These are phyloP conservation scores for Arabis alpina DNA, from an alignment of 345 rosid species.

Conservation along the genomic window DNA sequence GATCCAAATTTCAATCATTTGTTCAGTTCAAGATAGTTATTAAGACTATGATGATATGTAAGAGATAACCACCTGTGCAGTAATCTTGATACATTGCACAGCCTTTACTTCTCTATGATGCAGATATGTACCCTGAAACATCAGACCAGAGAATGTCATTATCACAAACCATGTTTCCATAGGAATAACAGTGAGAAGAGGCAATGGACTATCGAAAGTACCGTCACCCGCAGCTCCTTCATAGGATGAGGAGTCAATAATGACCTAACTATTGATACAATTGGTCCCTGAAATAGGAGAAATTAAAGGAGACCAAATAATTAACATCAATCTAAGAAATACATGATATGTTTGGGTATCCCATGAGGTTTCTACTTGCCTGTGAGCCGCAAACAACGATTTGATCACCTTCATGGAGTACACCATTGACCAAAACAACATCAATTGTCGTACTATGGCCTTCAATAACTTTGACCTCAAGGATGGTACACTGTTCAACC, in stretches of 20 bases:
- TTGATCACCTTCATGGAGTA: slow-evolving; percentile 91
- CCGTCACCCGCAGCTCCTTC: slow-evolving; percentile 97
- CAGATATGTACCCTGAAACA: slow-evolving; percentile 77
- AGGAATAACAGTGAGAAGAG: slow-evolving; percentile 12
- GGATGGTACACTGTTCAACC: slow-evolving; percentile 78
- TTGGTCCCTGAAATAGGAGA: slow-evolving; percentile 69
- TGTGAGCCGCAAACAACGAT: slow-evolving; percentile 95
- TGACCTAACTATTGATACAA: slow-evolving; percentile 83
- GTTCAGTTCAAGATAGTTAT: slow-evolving; percentile 1
- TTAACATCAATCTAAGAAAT: slow-evolving; percentile 7
- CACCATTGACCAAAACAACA: slow-evolving; percentile 90
- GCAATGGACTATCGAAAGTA: slow-evolving; percentile 31
- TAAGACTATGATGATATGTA: not conserved
- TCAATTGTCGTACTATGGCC: slow-evolving; percentile 95
- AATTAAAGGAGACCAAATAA: slow-evolving; percentile 5
- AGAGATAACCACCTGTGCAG: slow-evolving; percentile 70
- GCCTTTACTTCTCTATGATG: slow-evolving; percentile 93
- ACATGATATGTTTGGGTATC: slow-evolving; percentile 15
- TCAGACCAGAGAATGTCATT: slow-evolving; percentile 30
- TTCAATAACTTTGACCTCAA: slow-evolving; percentile 96
- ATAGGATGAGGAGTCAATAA: slow-evolving; percentile 94
- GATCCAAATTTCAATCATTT: slow-evolving; percentile 1
- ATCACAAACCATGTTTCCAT: not conserved
- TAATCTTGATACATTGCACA: slow-evolving; percentile 91
- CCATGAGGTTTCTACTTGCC: slow-evolving; percentile 51